A percentile compares a stretch with the other conserved stretches of the same genome.
Conservation (phyloP, 805 yeast species). For the Candida maesae region DNA sequence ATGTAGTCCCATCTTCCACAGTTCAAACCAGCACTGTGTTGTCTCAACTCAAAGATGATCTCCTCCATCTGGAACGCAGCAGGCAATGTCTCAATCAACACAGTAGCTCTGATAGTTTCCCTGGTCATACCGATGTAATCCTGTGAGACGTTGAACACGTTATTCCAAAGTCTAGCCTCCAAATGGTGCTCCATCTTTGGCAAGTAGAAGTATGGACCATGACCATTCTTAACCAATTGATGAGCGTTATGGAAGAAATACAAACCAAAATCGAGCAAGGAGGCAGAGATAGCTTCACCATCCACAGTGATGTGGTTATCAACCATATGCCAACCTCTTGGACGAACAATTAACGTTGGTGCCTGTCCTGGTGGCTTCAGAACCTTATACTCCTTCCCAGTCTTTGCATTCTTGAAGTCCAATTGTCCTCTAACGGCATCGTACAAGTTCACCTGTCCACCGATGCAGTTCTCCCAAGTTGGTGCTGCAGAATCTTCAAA, state of each 20-base stretch:
- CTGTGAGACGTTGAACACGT: conserved; percentile 71
- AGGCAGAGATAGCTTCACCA: conserved; percentile 74
- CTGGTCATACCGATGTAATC: conserved; percentile 64
- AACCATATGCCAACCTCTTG: conserved; percentile 85
- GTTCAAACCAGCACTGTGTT: conserved; percentile 75
- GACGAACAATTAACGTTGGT: conserved; percentile 79
- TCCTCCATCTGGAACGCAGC: conserved; percentile 88
- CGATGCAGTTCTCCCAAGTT: conserved; percentile 75
- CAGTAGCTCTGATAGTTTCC: conserved; percentile 80
- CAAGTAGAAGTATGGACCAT: conserved; percentile 77
- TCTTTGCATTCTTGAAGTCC: conserved; percentile 37
- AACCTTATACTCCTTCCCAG: conserved; percentile 25
- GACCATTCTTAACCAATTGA: conserved; percentile 56
- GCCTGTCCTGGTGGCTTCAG: conserved; percentile 45
- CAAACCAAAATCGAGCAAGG: conserved; percentile 74
- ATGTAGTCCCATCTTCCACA: conserved; percentile 92
- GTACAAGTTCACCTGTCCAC: conserved; percentile 73
- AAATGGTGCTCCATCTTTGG: conserved; percentile 86
- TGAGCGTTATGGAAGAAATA: conserved; percentile 74
- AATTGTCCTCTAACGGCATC: conserved; percentile 71
- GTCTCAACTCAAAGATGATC: conserved; percentile 70
- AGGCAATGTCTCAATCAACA: conserved; percentile 77
- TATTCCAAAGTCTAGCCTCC: conserved; percentile 83
- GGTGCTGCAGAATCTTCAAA: conserved; percentile 85
- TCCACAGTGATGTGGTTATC: conserved; percentile 70